These are phyloP conservation scores for Solanum okadae DNA, from an alignment of 257 asterid species.

Conservation along the genomic window DNA sequence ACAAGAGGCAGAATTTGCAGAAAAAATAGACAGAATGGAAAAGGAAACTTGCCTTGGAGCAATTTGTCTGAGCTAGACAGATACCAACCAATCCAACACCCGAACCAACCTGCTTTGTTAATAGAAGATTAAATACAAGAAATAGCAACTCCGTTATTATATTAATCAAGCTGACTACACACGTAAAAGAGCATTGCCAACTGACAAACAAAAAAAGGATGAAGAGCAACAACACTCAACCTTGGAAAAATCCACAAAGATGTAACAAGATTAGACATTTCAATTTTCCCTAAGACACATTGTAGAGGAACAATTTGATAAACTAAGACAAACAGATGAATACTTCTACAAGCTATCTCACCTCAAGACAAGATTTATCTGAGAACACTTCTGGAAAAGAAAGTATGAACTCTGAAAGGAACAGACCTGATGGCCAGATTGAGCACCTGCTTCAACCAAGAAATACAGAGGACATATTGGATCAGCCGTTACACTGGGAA, in stretches of 20 bases:
- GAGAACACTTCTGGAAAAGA: constrained; percentile 73
- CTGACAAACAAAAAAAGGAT: not conserved
- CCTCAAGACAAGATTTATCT: constrained; percentile 87
- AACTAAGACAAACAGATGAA: not conserved
- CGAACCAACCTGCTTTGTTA: constrained; percentile 63
- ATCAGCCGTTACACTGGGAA: not conserved
- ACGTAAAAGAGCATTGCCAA: not conserved
- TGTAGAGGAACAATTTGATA: not conserved
- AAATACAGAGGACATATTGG: not conserved
- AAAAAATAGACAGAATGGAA: not conserved
- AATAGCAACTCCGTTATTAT: not conserved
- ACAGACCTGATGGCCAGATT: constrained; percentile 93
- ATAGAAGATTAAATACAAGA: not conserved
- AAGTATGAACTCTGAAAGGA: constrained; percentile 87
- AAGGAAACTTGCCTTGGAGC: constrained; percentile 50
- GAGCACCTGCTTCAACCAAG: constrained; percentile 55
- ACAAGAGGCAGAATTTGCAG: not conserved
- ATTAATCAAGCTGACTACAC: not conserved
- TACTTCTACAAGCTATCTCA: constrained; percentile 20
- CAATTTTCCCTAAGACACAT: not conserved
- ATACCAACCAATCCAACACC: constrained; percentile 91
- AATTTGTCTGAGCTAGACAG: constrained; percentile 70
- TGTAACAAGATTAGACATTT: not conserved
- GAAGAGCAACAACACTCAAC: not conserved
- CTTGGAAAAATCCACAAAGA: not conserved